phyloP scores from a whole-genome alignment of 1,284 basidiomycete genomes.

The Cryptococcus sp. region DNA sequence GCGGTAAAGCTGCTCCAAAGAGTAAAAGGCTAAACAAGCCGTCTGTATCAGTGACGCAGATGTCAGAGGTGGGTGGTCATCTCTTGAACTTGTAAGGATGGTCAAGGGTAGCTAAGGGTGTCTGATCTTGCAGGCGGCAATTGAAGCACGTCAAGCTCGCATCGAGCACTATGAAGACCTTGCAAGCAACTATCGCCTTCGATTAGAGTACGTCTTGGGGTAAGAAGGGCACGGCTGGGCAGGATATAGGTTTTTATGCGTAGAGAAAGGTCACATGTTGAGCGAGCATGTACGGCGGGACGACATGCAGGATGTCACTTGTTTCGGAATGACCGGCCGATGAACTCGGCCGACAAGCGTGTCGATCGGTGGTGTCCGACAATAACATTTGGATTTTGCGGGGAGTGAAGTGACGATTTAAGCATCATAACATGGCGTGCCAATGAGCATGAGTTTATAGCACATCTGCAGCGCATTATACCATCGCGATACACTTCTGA shows the following conservation, averaged over 20 bases:
- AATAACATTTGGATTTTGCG: slow-evolving; percentile 2
- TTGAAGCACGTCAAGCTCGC: slow-evolving; percentile 16
- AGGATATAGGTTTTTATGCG: neutral
- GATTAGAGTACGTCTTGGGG: slow-evolving; percentile 25
- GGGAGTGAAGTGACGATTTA: slow-evolving; percentile 1
- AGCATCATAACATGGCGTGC: neutral
- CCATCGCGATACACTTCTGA: no score
- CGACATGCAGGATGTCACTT: neutral
- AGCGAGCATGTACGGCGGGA: no score
- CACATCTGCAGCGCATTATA: no score
- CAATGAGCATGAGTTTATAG: no score
- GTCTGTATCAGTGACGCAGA: neutral
- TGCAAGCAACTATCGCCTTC: slow-evolving; percentile 20
- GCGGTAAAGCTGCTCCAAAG: no score
- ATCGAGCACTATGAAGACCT: slow-evolving; percentile 31
- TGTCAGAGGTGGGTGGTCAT: slow-evolving; percentile 8
- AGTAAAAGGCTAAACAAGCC: neutral
- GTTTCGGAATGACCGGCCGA: neutral
- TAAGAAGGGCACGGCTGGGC: neutral
- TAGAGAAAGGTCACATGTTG: neutral
- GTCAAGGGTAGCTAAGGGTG: neutral
- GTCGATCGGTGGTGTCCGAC: neutral
- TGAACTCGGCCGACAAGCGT: slow-evolving; percentile 5
- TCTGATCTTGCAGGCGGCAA: slow-evolving; percentile 13
- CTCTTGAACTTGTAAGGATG: no score